Base-by-base conservation (phyloP, 306 rosid species). In the Medicago lupulina region DNA sequence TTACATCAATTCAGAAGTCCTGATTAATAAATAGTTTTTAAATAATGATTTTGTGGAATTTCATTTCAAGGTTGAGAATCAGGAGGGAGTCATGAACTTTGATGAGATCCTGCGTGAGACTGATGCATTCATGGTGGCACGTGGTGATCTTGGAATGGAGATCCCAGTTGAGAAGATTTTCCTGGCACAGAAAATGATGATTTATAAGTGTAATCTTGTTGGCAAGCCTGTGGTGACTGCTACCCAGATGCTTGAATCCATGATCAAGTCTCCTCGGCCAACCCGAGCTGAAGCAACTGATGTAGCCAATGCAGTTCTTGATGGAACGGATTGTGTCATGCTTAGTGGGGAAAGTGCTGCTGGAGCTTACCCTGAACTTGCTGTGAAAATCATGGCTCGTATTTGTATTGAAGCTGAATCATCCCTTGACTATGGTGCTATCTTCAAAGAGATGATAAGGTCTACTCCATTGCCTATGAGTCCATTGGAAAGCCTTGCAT, bases 61-160 rank as follows among this genome's bases (percentile, higher is more conserved):
- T 31, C 23, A 61, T 75, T 50, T 39, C 31, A 77, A 93, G 98
- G 97, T 93, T 86, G 98, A 93, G 88, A 93, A 93, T 78, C 97
- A 93, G 87, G 98, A 93, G 86, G 98, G 98, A 69, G 98, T 91
- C 64, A 50, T 93, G 85, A 93, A 93, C 86, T 93, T 93, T 84
- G 98, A 93, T 76, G 98, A 91, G 76, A 93, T 93, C 61, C 86
- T 93, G 86, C 97, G 92, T 2, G 98, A 93, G 89, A 93, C 98
- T 57, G 98, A 91, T 83, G 90, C 98, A 46, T 93, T 89, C 88
- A 93, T 93, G 98, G 97, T 93, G 84, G 98, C 98, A 14, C 97
- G 98, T 76, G 98, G 98, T 61, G 98, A 93, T 84, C 97, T 93
- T 66, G 98, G 97, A 87, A 93, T 93, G 98, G 98, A 93, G 83